Base-by-base conservation (phyloP, 345 rosid genomes). In the Raphanus raphanistrum region DNA sequence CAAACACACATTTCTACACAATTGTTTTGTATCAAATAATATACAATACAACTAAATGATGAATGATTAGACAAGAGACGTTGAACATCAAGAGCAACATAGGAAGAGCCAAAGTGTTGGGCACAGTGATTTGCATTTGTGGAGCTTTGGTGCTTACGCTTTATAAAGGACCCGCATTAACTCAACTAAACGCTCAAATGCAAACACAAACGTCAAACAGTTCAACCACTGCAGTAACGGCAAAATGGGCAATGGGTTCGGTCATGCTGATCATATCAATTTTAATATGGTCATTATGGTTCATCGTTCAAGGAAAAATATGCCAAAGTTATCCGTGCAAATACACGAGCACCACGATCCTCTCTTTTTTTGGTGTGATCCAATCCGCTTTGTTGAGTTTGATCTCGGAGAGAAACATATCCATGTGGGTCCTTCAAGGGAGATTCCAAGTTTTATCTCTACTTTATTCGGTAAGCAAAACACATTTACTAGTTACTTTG, bases 271-370 rank as follows among this genome's bases (percentile, higher is more conserved):
- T 81, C 25, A 72, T 75, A 16, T 87, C 90, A 32, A 79, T 86
- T 38, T 4, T 76, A 5, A 63, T 90, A 27, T 90, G 94, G 92
- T 84, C 90, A 32, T 76, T 73, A 1, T 90, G 92, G 92, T 90
- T 88, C 71, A 66, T 83, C 9, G 84, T 88, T 32, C 89, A 90
- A 76, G 83, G 90, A 16, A 85, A 81, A 36, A 82, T 90, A 32
- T 78, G 82, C 31, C 68, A 4, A 66, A 70, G 66, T 57, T 89
- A 79, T 48, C 91, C 94, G 0, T 86, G 85, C 80, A 87, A 86
- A 76, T 89, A 85, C 79, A 82, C 93, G 0, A 87, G 87, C 82
- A 87, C 90, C 4, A 80, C 90, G 8, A 84, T 89, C 67, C 81
- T 89, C 80, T 85, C 89, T 43, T 85, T 82, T 75, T 88, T 88